A percentile compares a stretch with the other conserved stretches of the same genome.
phyloP scores from a whole-genome alignment of 129 eudicot genomes.

The Tanacetum coccineum region DNA sequence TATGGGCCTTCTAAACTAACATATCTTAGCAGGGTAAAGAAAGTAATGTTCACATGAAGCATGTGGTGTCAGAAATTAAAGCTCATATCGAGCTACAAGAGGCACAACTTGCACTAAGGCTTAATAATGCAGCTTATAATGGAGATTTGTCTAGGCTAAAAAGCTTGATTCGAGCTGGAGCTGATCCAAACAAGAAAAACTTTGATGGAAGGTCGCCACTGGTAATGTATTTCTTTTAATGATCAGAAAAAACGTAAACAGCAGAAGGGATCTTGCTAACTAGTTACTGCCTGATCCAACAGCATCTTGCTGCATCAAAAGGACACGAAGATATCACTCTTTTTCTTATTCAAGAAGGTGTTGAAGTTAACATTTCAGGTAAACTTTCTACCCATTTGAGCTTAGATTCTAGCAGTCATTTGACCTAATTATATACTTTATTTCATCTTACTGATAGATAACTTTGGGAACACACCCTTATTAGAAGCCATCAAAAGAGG shows the following conservation, averaged over 20 bases:
- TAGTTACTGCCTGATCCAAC: no score
- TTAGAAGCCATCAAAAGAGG: slow-evolving; percentile 63
- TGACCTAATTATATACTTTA: not conserved
- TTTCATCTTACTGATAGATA: slow-evolving; percentile 47
- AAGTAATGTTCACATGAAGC: slow-evolving; percentile 52
- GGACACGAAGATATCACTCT: no score
- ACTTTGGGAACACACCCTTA: slow-evolving; percentile 23
- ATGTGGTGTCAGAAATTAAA: slow-evolving; percentile 72
- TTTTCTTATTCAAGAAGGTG: slow-evolving; percentile 17
- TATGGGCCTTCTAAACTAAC: not conserved
- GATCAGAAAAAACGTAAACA: no score
- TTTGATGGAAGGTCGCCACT: no score
- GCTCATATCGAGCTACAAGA: slow-evolving; percentile 80
- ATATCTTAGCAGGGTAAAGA: slow-evolving; percentile 57
- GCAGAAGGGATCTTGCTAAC: no score
- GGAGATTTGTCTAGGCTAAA: no score
- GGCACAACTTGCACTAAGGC: slow-evolving; percentile 44
- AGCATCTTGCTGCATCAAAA: no score
- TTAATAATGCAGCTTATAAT: no score
- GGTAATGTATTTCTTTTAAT: not conserved
- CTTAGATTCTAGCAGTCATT: not conserved
- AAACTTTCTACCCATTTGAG: not conserved
- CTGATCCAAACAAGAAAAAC: no score
- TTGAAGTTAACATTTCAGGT: slow-evolving; percentile 47
- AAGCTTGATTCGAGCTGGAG: no score